A percentile compares a stretch with the other conserved stretches of the same genome.
Evolutionary conservation across 805 yeast species (phyloP).

Genomic region (Saccharomycopsis fodiens): DNA sequence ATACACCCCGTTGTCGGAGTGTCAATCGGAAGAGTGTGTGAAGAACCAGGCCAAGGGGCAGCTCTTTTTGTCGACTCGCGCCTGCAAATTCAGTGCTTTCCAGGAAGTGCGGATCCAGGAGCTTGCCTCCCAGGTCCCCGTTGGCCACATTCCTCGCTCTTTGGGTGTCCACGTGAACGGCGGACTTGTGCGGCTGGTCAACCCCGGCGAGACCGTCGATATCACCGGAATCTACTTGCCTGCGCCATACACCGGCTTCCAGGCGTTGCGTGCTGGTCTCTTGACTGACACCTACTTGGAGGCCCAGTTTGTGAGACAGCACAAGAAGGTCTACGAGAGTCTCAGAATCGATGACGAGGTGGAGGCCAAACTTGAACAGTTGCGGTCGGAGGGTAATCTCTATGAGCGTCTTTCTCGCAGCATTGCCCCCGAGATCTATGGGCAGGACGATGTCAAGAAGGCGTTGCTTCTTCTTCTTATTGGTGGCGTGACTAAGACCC

Average conservation of each 20-base stretch:
- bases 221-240: constrained; percentile 91
- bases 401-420: constrained; percentile 78
- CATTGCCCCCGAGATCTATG: constrained; percentile 96
- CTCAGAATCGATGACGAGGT: constrained; percentile 51
- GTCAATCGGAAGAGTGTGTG: constrained; percentile 74
- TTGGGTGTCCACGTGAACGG: constrained; percentile 87
- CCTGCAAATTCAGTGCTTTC: constrained; percentile 89
- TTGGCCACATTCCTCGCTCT: constrained; percentile 93
- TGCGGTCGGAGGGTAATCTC: constrained; percentile 57
- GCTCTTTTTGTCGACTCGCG: constrained; percentile 86
- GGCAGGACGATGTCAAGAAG: constrained; percentile 90
- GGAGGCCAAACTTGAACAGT: constrained; percentile 44
- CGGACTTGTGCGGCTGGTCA: constrained; percentile 73
- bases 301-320: constrained; percentile 79
- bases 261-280: constrained; percentile 86
- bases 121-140: constrained; percentile 92
- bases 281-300: constrained; percentile 90
- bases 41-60: constrained; percentile 81
- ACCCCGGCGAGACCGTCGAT: constrained; percentile 94
- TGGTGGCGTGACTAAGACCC: constrained; percentile 92
- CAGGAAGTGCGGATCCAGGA: constrained; percentile 96
- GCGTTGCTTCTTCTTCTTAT: constrained; percentile 76
- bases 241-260: constrained; percentile 90
- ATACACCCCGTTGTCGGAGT: constrained; percentile 81
- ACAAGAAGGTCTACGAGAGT: constrained; percentile 77